Percentiles rank a stretch among this genome's conserved stretches.
These are phyloP conservation scores for Quercus berberidifolia DNA, from an alignment of 306 rosid species.

Conservation along the genomic window DNA sequence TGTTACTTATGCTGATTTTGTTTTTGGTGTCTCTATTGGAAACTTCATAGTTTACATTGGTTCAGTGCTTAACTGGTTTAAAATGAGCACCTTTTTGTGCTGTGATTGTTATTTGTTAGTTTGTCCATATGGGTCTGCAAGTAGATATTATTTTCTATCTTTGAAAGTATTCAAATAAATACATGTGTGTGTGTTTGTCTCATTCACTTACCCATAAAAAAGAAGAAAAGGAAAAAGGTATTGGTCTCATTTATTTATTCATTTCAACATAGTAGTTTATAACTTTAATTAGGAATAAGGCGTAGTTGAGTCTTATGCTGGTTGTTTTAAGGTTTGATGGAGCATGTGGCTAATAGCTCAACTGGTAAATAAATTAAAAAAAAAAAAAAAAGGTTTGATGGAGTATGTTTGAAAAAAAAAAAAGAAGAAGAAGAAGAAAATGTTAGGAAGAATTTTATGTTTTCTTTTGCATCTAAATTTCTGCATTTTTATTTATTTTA, in stretches of 20 bases:
- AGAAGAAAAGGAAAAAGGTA: too few relatives aligned
- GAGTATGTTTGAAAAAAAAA: neutral
- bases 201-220: too few relatives aligned
- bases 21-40: neutral
- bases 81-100: neutral
- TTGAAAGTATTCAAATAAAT: neutral
- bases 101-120: neutral
- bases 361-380: too few relatives aligned
- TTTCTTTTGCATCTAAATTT: neutral
- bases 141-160: neutral
- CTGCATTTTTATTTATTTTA: neutral
- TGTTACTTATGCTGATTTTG: neutral
- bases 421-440: neutral
- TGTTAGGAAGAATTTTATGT: neutral
- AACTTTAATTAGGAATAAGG: too few relatives aligned
- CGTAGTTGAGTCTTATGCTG: too few relatives aligned
- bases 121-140: neutral
- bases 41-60: neutral
- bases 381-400: neutral
- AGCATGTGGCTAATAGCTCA: too few relatives aligned
- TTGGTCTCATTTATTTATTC: neutral
- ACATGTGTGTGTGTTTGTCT: neutral
- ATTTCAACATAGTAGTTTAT: neutral
- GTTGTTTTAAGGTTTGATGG: too few relatives aligned
- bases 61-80: neutral